phyloP scores from a whole-genome alignment of 176 grass and related monocot genomes.

The Carex cristatella region DNA sequence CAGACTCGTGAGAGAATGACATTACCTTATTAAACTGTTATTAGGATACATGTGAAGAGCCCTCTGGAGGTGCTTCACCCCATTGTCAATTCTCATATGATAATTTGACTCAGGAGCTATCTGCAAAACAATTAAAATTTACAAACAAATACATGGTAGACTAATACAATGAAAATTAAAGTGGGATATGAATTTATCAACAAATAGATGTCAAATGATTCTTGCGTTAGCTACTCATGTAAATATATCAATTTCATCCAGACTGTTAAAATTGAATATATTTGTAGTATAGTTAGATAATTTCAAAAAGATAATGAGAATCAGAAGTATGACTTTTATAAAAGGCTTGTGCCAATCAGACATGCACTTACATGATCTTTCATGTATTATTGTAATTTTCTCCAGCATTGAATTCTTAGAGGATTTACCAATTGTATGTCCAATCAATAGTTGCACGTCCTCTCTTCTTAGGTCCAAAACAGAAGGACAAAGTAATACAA shows the following conservation, averaged over 20 bases:
- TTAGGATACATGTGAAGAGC: slow-evolving; percentile 88
- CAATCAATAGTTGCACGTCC: not conserved
- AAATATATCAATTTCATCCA: not conserved
- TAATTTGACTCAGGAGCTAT: slow-evolving; percentile 37
- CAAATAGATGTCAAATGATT: not conserved
- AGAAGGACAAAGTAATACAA: not conserved
- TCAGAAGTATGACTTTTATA: not conserved
- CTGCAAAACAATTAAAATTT: slow-evolving; percentile 28
- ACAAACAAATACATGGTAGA: not conserved
- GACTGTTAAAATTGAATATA: not conserved
- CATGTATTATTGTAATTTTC: not conserved
- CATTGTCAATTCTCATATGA: slow-evolving; percentile 40
- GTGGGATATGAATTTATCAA: not conserved
- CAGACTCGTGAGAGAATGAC: not conserved
- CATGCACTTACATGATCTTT: not conserved
- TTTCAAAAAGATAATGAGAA: slow-evolving; percentile 1
- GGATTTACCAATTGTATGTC: not conserved
- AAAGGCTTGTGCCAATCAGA: not conserved
- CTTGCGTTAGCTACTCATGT: not conserved
- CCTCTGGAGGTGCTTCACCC: slow-evolving; percentile 69
- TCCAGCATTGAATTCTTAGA: not conserved
- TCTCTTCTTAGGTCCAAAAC: not conserved
- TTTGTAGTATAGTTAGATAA: not conserved
- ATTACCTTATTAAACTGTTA: slow-evolving; percentile 78
- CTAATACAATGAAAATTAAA: not conserved